Conservation (phyloP, 768 basidiomycete species). For the Strobilomyces dryophilus region DNA sequence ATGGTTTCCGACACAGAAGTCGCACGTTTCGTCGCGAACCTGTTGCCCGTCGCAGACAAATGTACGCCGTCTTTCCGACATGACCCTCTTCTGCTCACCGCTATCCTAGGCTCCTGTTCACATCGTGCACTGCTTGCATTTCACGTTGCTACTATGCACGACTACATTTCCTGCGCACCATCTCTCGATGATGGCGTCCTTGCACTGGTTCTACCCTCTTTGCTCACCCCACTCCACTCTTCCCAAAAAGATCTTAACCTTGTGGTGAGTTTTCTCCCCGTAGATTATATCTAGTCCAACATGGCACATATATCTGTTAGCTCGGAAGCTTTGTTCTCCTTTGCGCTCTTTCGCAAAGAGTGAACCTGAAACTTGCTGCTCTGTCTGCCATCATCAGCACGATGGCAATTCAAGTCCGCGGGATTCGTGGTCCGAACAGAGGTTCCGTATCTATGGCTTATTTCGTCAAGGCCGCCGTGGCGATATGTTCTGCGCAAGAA, state of each 20-base stretch:
- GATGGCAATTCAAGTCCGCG: slow-evolving; percentile 48
- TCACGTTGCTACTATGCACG: slow-evolving; percentile 74
- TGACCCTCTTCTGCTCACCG: slow-evolving; percentile 1
- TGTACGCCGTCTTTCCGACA: slow-evolving; percentile 14
- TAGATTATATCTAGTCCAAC: neutral
- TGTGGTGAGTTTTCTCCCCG: slow-evolving; percentile 38
- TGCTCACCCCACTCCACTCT: slow-evolving; percentile 54
- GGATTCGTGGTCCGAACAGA: slow-evolving; percentile 15
- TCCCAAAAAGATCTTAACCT: slow-evolving; percentile 43
- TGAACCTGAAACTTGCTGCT: slow-evolving; percentile 52
- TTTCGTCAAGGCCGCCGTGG: slow-evolving; percentile 60
- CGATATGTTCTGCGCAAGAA: slow-evolving; percentile 62
- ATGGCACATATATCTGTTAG: slow-evolving; percentile 31
- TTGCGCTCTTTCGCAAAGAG: slow-evolving; percentile 64
- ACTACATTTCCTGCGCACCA: slow-evolving; percentile 63
- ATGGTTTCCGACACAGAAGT: slow-evolving; percentile 71
- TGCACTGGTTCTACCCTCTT: slow-evolving; percentile 60
- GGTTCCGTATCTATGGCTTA: slow-evolving; percentile 48
- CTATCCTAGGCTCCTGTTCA: slow-evolving; percentile 30
- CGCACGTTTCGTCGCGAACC: slow-evolving; percentile 62
- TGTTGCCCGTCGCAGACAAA: slow-evolving; percentile 60
- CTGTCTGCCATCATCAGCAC: slow-evolving; percentile 53
- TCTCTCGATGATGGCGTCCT: slow-evolving; percentile 60
- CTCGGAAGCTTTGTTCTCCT: slow-evolving; percentile 74
- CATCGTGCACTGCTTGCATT: slow-evolving; percentile 80